Base-by-base conservation (phyloP, 768 basidiomycete species). In the Melanogaster broomeanus region DNA sequence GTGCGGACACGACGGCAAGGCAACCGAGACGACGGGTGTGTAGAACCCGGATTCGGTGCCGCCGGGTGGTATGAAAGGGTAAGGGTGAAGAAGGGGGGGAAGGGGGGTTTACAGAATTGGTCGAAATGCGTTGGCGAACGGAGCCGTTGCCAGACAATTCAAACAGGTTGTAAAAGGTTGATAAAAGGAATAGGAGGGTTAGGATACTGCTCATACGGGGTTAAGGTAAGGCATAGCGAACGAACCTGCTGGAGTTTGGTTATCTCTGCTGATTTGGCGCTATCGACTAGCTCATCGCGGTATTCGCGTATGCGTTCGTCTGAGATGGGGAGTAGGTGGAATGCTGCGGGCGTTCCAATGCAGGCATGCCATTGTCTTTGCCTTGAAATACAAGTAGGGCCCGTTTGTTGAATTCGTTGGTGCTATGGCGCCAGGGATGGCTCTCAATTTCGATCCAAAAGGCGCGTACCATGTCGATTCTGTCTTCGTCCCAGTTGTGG, bases 381-480 rank as follows among this genome's bases (percentile, higher is more conserved):
- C 35, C 35, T 35, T 35, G 35, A 16, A 16, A 35, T 16, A 35
- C 8, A 3, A 35, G 16, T n/a, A 35, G 15, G 4, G 35, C 35
- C 5, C 9, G 15, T 18, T 35, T n/a, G 15, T 35, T 35, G 27
- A 22, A 30, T 12, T 25, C 8, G 16, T 44, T 31, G 24, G 13
- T 18, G n/a, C 43, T 44, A 27, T 38, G 40, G 11, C 50, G 30
- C 12, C 38, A 48, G 5, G 19, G 16, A 21, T 58, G 56, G 16
- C 10, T n/a, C 33, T 52, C 44, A 13, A 58, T 27, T 4, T 39
- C 43, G 8, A 12, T 25, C 53, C 53, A 58, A 45, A 61, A 53
- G 18, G 37, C 38, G 4, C 38, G 40, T 31, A 58, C 12, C 59
- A 61, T 61, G 15, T 12, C 1, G 2, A 48, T 30, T 6, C 48